phyloP scores from a whole-genome alignment of 179 eudicot genomes.

The Carnegiea gigantea region DNA sequence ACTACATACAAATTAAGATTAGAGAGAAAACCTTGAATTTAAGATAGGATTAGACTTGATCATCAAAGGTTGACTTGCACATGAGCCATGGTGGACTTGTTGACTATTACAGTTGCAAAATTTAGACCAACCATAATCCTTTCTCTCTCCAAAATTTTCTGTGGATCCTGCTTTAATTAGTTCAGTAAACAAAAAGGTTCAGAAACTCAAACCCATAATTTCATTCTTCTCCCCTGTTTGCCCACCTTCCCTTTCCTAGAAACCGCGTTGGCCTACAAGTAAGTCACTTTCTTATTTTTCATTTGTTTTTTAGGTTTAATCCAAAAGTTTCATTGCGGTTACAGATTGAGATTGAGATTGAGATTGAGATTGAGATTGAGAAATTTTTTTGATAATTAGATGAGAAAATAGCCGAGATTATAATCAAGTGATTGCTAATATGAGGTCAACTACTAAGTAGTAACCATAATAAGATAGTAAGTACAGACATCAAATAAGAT shows the following conservation, averaged over 20 bases:
- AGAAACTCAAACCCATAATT: constrained; percentile 19
- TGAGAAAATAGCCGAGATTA: no score
- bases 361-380: no score
- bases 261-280: constrained; percentile 15
- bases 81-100: background rate
- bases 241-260: constrained; percentile 29
- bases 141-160: background rate
- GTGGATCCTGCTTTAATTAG: constrained; percentile 12
- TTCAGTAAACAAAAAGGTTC: background rate
- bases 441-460: no score
- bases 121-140: background rate
- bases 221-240: constrained; percentile 20
- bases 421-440: no score
- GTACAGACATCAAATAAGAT: no score
- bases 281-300: background rate
- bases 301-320: background rate
- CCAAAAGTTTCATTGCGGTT: no score
- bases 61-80: constrained; percentile 12
- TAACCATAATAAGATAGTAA: no score
- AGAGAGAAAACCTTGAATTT: background rate
- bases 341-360: no score
- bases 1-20: no score
- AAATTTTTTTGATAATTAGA: no score
- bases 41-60: constrained; percentile 13
- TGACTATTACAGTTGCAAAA: background rate